These are phyloP conservation scores for Quercus dentata DNA, from an alignment of 306 rosid genomes.

Conservation along the genomic window DNA sequence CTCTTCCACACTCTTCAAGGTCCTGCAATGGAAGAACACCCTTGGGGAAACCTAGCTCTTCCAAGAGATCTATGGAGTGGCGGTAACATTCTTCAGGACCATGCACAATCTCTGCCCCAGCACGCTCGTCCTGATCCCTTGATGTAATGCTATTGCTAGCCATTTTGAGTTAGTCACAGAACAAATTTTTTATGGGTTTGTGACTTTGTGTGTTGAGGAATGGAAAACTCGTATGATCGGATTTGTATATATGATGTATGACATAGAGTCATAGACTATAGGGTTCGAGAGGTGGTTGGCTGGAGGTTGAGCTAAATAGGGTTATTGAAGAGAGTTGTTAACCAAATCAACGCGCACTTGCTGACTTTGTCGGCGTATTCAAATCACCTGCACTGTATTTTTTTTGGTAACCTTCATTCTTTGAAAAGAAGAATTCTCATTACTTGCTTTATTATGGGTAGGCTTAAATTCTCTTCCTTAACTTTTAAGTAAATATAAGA, in stretches of 20 bases:
- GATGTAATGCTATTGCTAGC: conserved; percentile 1
- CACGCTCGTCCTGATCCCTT: conserved; percentile 34
- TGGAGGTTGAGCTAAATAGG: conserved; percentile 34
- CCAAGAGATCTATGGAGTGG: conserved; percentile 49
- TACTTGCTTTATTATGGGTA: no score
- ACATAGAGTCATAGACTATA: not conserved
- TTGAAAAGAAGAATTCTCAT: no score
- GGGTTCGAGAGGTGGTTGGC: conserved; percentile 11
- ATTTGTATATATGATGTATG: not conserved
- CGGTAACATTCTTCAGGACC: conserved; percentile 56
- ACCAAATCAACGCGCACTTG: conserved; percentile 18
- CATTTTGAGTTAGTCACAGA: conserved; percentile 6
- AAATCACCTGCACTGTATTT: no score
- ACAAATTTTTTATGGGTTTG: not conserved
- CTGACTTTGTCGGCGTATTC: not conserved
- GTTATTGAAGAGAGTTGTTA: conserved; percentile 24
- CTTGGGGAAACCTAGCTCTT: conserved; percentile 67
- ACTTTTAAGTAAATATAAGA: no score
- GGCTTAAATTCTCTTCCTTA: no score
- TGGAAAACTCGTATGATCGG: not conserved
- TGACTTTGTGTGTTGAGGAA: not conserved
- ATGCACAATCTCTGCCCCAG: conserved; percentile 59
- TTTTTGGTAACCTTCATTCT: not conserved
- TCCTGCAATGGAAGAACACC: conserved; percentile 75
- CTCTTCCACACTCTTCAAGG: conserved; percentile 77